Conservation (phyloP, 2,329 filamentous ascomycete genomes). For the Epichloe sp. region DNA sequence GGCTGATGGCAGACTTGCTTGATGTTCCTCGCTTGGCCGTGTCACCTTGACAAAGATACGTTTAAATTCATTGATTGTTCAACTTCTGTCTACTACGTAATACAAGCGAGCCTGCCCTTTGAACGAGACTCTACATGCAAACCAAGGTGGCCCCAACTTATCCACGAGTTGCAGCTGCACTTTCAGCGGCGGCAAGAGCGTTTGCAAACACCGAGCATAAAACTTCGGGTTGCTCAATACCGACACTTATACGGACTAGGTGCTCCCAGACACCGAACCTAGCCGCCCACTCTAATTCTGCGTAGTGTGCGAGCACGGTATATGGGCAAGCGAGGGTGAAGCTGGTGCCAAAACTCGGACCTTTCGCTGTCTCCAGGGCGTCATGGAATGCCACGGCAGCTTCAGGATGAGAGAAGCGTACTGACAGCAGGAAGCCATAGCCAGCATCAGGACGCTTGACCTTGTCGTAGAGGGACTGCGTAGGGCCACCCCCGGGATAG, state of each 20-base stretch:
- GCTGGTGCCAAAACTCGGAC: conserved; percentile 34
- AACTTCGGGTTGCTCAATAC: conserved; percentile 3
- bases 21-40: too few relatives aligned
- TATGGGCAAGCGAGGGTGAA: conserved; percentile 24
- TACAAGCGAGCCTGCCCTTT: too few relatives aligned
- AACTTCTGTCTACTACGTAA: too few relatives aligned
- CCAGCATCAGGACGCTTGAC: conserved; percentile 20
- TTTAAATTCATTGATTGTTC: too few relatives aligned
- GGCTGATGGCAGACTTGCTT: too few relatives aligned
- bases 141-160: too few relatives aligned
- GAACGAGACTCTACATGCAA: too few relatives aligned
- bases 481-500: conserved; percentile 24
- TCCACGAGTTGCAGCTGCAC: too few relatives aligned
- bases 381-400: conserved; percentile 30
- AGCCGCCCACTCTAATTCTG: conserved; percentile 17
- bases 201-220: neutral
- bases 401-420: conserved; percentile 27
- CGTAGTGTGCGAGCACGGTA: conserved; percentile 17
- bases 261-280: conserved; percentile 12
- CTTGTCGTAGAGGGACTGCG: conserved; percentile 25
- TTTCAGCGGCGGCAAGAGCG: neutral
- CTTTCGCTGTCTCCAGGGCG: conserved; percentile 27
- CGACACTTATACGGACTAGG: conserved; percentile 6
- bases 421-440: conserved; percentile 34
- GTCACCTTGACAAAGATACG: too few relatives aligned